These are phyloP conservation scores for Aspergillus uvarum DNA, from an alignment of 2,329 filamentous ascomycete genomes.

Conservation along the genomic window DNA sequence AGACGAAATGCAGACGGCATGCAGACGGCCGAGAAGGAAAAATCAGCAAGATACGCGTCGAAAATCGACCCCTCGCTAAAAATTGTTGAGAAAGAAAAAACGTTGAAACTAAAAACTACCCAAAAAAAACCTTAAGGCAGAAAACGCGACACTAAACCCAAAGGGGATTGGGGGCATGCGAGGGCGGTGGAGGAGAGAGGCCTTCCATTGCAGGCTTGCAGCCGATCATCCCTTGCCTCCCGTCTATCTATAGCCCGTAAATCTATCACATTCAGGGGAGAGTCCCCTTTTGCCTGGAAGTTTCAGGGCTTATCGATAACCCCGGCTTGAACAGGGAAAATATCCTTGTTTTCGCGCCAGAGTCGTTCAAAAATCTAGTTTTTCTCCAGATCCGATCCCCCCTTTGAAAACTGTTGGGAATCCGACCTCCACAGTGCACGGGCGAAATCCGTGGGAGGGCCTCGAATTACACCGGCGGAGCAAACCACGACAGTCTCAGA, in stretches of 20 bases:
- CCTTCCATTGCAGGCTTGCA: background rate
- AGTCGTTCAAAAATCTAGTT: background rate
- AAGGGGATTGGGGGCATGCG: background rate
- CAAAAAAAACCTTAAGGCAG: background rate
- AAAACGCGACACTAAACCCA: background rate
- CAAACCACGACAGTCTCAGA: no score
- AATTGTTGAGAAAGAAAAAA: constrained; percentile 3
- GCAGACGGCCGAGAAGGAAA: background rate
- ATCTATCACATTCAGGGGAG: background rate
- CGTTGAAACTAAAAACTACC: constrained; percentile 3
- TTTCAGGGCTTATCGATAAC: background rate
- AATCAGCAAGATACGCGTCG: background rate
- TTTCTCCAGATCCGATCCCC: background rate
- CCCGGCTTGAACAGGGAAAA: background rate
- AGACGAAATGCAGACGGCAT: background rate
- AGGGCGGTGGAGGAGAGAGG: background rate
- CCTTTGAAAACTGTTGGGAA: constrained; percentile 1
- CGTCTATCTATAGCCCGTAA: background rate
- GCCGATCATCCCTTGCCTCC: background rate
- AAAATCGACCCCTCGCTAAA: background rate
- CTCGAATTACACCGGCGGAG: background rate
- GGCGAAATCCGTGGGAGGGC: background rate
- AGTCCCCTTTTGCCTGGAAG: background rate
- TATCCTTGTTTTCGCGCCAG: background rate
- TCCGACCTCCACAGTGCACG: background rate